A percentile compares a stretch with the other conserved stretches of the same genome.
phyloP scores from a whole-genome alignment of 768 basidiomycete genomes.

The Rhodosporidiobolus odoratus region DNA sequence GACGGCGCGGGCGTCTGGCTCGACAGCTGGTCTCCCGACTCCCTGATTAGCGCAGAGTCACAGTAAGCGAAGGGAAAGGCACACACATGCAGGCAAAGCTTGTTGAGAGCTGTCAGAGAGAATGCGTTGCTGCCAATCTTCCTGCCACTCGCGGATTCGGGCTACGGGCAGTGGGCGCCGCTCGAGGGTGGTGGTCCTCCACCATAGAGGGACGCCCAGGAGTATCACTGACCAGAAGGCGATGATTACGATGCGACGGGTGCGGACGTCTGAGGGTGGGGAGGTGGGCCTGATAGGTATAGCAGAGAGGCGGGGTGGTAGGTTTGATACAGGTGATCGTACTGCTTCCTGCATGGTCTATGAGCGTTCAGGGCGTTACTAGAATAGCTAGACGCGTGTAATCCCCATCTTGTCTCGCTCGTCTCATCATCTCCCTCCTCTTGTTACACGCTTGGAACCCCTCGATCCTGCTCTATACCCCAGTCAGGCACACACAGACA shows the following conservation, averaged over 20 bases:
- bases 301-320: too few relatives aligned
- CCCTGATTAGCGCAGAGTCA: not conserved
- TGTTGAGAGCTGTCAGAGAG: not conserved
- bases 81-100: not conserved
- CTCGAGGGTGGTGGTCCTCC: conserved; percentile 84
- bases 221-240: conserved; percentile 74
- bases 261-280: conserved; percentile 22
- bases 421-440: too few relatives aligned
- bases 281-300: not conserved
- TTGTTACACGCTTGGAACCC: too few relatives aligned
- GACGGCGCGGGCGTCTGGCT: conserved; percentile 52
- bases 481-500: too few relatives aligned
- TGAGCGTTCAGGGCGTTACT: too few relatives aligned
- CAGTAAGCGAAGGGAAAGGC: not conserved
- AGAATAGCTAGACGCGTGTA: too few relatives aligned
- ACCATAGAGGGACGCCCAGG: conserved; percentile 83
- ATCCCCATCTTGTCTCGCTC: too few relatives aligned
- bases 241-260: conserved; percentile 60
- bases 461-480: too few relatives aligned
- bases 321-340: too few relatives aligned
- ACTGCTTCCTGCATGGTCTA: too few relatives aligned
- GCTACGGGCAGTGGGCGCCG: conserved; percentile 65
- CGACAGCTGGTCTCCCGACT: conserved; percentile 1
- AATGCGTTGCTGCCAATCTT: conserved; percentile 34
- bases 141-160: conserved; percentile 52